These are phyloP conservation scores for Chenopodium album DNA, from an alignment of 148 eudicot genomes.

Conservation along the genomic window DNA sequence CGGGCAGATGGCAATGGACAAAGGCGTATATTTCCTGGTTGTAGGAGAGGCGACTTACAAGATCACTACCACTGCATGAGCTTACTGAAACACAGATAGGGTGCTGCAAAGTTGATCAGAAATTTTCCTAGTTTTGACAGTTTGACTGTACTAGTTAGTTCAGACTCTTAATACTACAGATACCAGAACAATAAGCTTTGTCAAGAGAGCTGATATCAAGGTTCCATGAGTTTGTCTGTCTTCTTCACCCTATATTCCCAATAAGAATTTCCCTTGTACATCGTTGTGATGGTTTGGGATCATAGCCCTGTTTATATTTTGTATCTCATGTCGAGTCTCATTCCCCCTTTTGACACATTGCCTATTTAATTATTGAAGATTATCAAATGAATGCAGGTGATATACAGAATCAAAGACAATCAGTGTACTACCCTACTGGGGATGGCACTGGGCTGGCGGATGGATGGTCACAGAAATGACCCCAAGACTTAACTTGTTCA, in stretches of 20 bases:
- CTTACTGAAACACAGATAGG: background rate
- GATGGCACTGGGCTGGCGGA: background rate
- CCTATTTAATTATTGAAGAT: background rate
- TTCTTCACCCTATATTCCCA: background rate
- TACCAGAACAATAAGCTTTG: background rate
- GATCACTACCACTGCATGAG: constrained; percentile 29
- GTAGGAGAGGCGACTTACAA: constrained; percentile 53
- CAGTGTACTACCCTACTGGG: background rate
- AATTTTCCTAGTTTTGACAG: background rate
- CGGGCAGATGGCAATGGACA: constrained; percentile 53
- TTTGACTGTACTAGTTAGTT: background rate
- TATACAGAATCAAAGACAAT: background rate
- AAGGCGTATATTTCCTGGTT: constrained; percentile 44
- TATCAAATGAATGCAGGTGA: background rate
- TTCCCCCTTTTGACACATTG: background rate
- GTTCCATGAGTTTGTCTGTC: background rate
- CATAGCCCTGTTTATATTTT: too few species aligned
- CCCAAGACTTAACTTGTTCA: background rate
- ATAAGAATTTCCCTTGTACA: background rate
- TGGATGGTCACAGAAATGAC: background rate
- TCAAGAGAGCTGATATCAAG: background rate
- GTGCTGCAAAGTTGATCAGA: background rate
- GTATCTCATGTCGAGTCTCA: background rate
- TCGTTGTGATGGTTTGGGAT: background rate
- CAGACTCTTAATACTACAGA: background rate